Evolutionary conservation across 495 filamentous ascomycete species (phyloP), one percentile per base, ranked within the genome.

Genomic region (Cercophora scortea): DNA sequence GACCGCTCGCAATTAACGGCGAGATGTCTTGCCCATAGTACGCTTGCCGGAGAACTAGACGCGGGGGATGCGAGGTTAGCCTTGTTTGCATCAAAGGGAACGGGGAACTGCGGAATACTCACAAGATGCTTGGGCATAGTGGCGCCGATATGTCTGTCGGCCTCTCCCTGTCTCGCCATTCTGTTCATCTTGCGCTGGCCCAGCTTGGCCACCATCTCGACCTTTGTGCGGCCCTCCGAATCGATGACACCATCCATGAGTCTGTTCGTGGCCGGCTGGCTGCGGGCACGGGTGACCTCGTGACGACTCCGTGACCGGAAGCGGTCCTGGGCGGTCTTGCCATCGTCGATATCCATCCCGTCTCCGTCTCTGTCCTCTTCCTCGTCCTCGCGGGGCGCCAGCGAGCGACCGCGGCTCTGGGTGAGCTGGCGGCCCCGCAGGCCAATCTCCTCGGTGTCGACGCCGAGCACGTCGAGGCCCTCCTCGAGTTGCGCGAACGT

Each of bases 141-240:
- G 8, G 85, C 84, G 50, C 84, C 84, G 47, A 84, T 85, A 73
- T 97, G 94, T 65, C 93, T 79, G 81, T 98, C 93, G 38, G 90
- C 90, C 76, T 98, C 93, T 72, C 93, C 93, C 77, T 88, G 84
- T 65, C 91, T 83, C 42, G 93, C 93, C 87, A 94, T 92, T 54
- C 92, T 79, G 75, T 98, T 97, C 90, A 94, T 96, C 84, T 89
- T 89, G 79, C 90, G 89, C 83, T 98, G 93, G 57, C 84, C 78
- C 62, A 98, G 69, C 79, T 96, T 97, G 59, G 79, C 76, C 64
- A 90, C 69, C 60, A 84, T 83, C 67, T 96, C 94, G 15, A 87
- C 90, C 77, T 90, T 90, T 19, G 72, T 79, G 54, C 89, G 79
- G 33, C 78, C 73, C 40, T 63, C 66, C 61, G 73, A 74, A 51